Percentiles rank a stretch among this genome's conserved stretches.
phyloP scores from a whole-genome alignment of 169 alveolate genomes.

The Eimeria necatrix region DNA sequence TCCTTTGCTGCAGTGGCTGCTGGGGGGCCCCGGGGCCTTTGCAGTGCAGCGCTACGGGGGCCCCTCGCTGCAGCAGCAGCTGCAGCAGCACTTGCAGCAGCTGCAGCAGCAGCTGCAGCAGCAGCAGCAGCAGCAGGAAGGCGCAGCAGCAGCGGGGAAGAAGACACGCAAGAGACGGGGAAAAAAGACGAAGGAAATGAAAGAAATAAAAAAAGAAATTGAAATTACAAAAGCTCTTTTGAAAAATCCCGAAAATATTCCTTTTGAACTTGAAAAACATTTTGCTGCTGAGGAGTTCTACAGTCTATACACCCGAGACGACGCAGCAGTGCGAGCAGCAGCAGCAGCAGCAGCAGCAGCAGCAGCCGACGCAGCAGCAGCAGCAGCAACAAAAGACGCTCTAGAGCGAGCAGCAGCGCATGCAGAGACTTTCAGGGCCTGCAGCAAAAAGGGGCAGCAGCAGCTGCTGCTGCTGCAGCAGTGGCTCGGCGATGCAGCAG shows the following conservation, averaged over 20 bases:
- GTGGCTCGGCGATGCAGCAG: neutral
- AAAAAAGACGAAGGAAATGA: neutral
- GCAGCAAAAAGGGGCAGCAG: conserved; percentile 24
- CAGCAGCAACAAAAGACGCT: conserved; percentile 3
- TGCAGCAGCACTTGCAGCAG: conserved; percentile 6
- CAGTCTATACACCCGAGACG: neutral
- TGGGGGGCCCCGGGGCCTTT: neutral
- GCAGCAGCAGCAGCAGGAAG: neutral
- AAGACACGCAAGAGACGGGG: neutral
- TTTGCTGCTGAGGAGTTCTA: neutral
- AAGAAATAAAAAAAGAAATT: neutral
- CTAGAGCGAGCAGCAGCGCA: neutral
- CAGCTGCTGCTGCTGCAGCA: conserved; percentile 1
- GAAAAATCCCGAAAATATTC: neutral
- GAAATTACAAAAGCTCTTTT: neutral
- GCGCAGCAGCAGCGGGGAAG: neutral
- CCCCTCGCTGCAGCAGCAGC: conserved; percentile 13
- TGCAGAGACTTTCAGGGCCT: neutral
- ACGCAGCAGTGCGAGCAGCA: neutral
- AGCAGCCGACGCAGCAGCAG: neutral
- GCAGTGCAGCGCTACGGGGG: neutral
- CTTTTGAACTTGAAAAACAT: neutral
- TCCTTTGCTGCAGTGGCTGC: neutral
- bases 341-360: conserved; percentile 28
- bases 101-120: conserved; percentile 12